Evolutionary conservation across 1,284 basidiomycete genomes (phyloP).

Genomic region (Cryptococcus floricola): DNA sequence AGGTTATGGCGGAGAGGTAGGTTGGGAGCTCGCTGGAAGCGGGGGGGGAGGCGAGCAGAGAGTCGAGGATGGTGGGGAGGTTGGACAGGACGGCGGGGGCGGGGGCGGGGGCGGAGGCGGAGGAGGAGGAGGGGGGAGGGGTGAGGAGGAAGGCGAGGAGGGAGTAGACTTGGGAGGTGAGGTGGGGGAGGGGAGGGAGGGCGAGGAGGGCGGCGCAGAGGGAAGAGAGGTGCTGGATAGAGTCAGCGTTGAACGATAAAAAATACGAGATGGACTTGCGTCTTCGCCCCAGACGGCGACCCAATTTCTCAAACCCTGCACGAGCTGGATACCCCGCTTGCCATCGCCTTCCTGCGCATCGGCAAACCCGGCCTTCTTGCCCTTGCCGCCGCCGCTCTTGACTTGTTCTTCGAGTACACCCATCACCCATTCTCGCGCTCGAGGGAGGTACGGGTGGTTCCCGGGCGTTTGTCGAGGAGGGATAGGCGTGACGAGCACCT

Average conservation of each 20-base stretch:
- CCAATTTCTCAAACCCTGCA: slow-evolving; percentile 63
- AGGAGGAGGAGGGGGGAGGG: slow-evolving; percentile 34
- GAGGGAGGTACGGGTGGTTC: slow-evolving; percentile 72
- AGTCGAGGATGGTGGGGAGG: slow-evolving; percentile 66
- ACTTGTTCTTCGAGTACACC: slow-evolving; percentile 64
- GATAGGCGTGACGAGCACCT: slow-evolving; percentile 70
- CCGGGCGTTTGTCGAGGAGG: slow-evolving; percentile 60
- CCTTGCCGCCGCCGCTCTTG: slow-evolving; percentile 55
- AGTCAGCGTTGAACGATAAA: background rate
- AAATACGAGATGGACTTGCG: slow-evolving; percentile 44
- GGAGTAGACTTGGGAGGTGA: slow-evolving; percentile 76
- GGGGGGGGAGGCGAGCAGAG: slow-evolving; percentile 70
- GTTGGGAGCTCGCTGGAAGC: slow-evolving; percentile 53
- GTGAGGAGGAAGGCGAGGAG: slow-evolving; percentile 72
- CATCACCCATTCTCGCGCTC: slow-evolving; percentile 76
- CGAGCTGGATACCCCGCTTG: slow-evolving; percentile 71
- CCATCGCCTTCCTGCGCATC: slow-evolving; percentile 56
- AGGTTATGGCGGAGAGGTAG: slow-evolving; percentile 59
- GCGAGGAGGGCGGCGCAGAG: slow-evolving; percentile 68
- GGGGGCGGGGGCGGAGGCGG: slow-evolving; percentile 27
- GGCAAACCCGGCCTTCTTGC: slow-evolving; percentile 60
- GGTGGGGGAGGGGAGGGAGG: slow-evolving; percentile 75
- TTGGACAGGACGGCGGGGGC: slow-evolving; percentile 43
- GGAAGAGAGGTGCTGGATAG: slow-evolving; percentile 61
- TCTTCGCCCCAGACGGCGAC: slow-evolving; percentile 62